Conservation (phyloP, 2,329 filamentous ascomycete genomes). For the Cladosporium sp. region DNA sequence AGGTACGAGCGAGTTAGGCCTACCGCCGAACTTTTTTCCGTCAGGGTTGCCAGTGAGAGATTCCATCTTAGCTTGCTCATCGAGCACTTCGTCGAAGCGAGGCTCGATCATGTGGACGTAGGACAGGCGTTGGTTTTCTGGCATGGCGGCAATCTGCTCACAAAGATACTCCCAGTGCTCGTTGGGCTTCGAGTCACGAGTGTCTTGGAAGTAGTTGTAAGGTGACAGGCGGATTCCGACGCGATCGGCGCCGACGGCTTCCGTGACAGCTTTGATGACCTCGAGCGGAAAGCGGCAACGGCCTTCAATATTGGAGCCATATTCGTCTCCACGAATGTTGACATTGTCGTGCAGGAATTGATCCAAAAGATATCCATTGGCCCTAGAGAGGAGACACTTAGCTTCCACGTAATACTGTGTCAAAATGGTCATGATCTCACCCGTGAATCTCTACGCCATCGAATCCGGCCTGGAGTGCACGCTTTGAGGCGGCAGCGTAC, state of each 20-base stretch:
- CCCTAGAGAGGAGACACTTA: constrained; percentile 13
- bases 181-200: constrained; percentile 54
- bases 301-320: constrained; percentile 40
- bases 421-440: not conserved
- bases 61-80: constrained; percentile 22
- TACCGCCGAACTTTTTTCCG: constrained; percentile 23
- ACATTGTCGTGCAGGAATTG: constrained; percentile 56
- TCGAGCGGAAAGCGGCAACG: constrained; percentile 46
- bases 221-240: constrained; percentile 54
- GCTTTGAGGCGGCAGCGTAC: constrained; percentile 37
- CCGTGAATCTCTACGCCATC: constrained; percentile 51
- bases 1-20: constrained; percentile 26
- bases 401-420: not conserved
- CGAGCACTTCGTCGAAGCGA: constrained; percentile 38
- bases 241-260: constrained; percentile 42
- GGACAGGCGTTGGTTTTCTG: constrained; percentile 46
- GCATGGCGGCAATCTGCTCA: constrained; percentile 28
- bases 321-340: constrained; percentile 46
- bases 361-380: constrained; percentile 49
- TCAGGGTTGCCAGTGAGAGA: constrained; percentile 16
- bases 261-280: constrained; percentile 42
- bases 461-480: constrained; percentile 44
- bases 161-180: constrained; percentile 57
- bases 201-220: constrained; percentile 53
- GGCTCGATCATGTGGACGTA: constrained; percentile 58